Percentiles rank a stretch among this genome's conserved stretches.
These are phyloP conservation scores for Paraconiothyrium sp. DNA, from an alignment of 2,329 filamentous ascomycete species.

Conservation along the genomic window DNA sequence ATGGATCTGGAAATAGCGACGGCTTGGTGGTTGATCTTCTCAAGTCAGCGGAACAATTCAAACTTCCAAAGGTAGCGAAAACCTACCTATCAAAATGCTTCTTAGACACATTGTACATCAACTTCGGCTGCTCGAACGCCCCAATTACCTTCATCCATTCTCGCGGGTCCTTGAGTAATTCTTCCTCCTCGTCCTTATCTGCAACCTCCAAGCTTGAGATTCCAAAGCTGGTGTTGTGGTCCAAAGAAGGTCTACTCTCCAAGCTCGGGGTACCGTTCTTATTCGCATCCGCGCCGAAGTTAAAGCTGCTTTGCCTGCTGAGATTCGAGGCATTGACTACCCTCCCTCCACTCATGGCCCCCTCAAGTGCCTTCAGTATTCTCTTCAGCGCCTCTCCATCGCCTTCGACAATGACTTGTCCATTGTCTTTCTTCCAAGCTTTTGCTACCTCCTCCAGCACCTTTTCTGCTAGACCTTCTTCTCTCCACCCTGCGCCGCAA, in stretches of 20 bases:
- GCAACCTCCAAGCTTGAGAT: slow-evolving; percentile 60
- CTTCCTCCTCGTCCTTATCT: slow-evolving; percentile 67
- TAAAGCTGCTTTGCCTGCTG: slow-evolving; percentile 71
- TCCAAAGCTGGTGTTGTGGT: slow-evolving; percentile 73
- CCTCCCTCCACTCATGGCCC: slow-evolving; percentile 87
- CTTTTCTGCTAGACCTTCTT: slow-evolving; percentile 91
- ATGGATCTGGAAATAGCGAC: slow-evolving; percentile 72
- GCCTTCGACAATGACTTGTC: slow-evolving; percentile 91
- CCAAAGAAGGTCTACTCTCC: slow-evolving; percentile 48
- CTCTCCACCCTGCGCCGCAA: slow-evolving; percentile 95
- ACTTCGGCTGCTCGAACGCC: slow-evolving; percentile 85
- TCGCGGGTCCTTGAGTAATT: slow-evolving; percentile 72
- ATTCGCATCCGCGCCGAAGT: slow-evolving; percentile 61
- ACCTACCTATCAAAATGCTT: slow-evolving; percentile 86
- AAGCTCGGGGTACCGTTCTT: slow-evolving; percentile 18
- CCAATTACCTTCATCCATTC: slow-evolving; percentile 85
- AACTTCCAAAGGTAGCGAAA: not conserved
- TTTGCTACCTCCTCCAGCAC: slow-evolving; percentile 92
- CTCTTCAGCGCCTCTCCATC: slow-evolving; percentile 73
- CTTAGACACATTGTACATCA: slow-evolving; percentile 79
- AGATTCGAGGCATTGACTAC: slow-evolving; percentile 66
- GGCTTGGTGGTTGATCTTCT: slow-evolving; percentile 52
- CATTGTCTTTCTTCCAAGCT: slow-evolving; percentile 89
- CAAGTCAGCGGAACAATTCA: slow-evolving; percentile 24
- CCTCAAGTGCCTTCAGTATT: slow-evolving; percentile 84